Evolutionary conservation across 2,329 filamentous ascomycete species (phyloP).

Genomic region (Nigrospora oryzae): DNA sequence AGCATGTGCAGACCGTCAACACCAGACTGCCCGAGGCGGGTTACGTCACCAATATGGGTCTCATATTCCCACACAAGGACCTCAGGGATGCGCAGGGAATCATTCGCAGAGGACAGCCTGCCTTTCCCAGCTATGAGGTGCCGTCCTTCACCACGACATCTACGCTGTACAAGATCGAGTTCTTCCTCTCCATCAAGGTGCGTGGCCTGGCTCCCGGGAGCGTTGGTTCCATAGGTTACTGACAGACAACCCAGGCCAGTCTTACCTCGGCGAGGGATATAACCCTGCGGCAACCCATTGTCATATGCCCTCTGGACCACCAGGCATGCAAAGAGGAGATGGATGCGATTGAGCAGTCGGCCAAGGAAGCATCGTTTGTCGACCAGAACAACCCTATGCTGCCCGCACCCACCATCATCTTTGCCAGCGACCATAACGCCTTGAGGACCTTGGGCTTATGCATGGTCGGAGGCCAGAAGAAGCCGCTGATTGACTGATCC

Average conservation of each 20-base stretch:
- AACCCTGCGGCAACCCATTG: conserved; percentile 79
- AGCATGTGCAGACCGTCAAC: conserved; percentile 73
- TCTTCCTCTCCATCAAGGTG: conserved; percentile 92
- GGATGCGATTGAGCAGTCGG: conserved; percentile 94
- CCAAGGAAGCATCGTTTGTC: conserved; percentile 82
- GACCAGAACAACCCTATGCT: conserved; percentile 87
- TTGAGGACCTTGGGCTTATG: conserved; percentile 55
- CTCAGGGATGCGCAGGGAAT: conserved; percentile 80
- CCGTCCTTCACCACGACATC: conserved; percentile 90
- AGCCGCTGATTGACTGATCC: conserved; percentile 54
- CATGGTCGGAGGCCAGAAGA: conserved; percentile 55
- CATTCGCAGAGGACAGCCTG: conserved; percentile 73
- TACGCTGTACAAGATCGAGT: conserved; percentile 96
- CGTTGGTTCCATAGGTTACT: too few species aligned
- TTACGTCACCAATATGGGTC: conserved; percentile 84
- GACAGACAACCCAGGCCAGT: conserved; percentile 55
- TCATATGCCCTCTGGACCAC: conserved; percentile 92
- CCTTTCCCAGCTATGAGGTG: conserved; percentile 83
- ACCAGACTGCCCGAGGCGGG: conserved; percentile 83
- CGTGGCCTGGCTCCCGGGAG: conserved; percentile 1
- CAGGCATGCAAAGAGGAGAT: conserved; percentile 97
- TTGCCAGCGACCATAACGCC: conserved; percentile 63
- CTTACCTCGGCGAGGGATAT: conserved; percentile 86
- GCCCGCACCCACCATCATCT: conserved; percentile 76
- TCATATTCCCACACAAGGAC: conserved; percentile 87